These are phyloP conservation scores for Pseudophaeomoniella oleicola DNA, from an alignment of 2,329 filamentous ascomycete species.

Conservation along the genomic window DNA sequence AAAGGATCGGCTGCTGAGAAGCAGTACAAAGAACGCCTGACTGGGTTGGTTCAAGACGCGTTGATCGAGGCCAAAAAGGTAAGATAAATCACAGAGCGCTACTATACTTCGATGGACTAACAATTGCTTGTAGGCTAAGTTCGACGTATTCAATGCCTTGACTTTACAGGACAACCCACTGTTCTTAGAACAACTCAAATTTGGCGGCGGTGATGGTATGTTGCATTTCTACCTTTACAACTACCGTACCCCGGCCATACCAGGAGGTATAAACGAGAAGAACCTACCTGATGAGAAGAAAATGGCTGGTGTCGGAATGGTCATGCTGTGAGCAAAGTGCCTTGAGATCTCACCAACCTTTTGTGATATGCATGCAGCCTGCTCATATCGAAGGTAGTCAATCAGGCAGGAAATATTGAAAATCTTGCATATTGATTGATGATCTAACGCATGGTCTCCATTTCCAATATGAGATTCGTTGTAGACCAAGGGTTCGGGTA, in stretches of 20 bases:
- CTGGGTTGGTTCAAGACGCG: conserved; percentile 67
- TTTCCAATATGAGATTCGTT: too few relatives aligned
- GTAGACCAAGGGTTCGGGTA: too few relatives aligned
- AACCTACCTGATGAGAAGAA: conserved; percentile 64
- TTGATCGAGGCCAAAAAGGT: conserved; percentile 74
- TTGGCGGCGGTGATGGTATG: conserved; percentile 84
- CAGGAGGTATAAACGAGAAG: conserved; percentile 66
- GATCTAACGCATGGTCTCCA: too few relatives aligned
- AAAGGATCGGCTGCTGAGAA: conserved; percentile 24
- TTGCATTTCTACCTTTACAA: conserved; percentile 98
- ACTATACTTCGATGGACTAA: not conserved
- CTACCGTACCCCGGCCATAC: conserved; percentile 74
- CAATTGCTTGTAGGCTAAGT: conserved; percentile 42
- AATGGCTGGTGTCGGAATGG: conserved; percentile 77
- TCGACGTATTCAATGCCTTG: conserved; percentile 94
- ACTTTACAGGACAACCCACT: conserved; percentile 87
- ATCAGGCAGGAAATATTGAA: too few relatives aligned
- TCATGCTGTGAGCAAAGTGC: conserved; percentile 61
- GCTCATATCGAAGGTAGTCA: too few relatives aligned
- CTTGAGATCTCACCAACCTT: too few relatives aligned
- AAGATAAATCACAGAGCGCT: conserved; percentile 8
- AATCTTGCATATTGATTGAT: too few relatives aligned
- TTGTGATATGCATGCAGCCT: too few relatives aligned
- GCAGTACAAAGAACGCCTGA: conserved; percentile 64
- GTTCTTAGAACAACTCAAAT: conserved; percentile 88